phyloP scores from a whole-genome alignment of 2,329 filamentous ascomycete species.

The Microdochium paspali region DNA sequence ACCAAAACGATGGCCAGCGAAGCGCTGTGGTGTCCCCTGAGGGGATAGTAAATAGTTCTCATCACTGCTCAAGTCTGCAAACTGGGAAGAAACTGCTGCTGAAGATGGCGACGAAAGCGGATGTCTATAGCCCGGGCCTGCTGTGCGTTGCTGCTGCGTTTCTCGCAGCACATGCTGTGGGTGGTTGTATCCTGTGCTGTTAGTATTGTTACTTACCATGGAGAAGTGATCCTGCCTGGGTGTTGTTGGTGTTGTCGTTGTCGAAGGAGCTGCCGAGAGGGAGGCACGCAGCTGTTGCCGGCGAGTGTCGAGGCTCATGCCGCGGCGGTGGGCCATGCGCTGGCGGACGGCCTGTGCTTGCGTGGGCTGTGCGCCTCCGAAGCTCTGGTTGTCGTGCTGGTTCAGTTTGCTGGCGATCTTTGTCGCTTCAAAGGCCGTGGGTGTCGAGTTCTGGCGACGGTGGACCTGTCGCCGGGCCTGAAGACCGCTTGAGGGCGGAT shows the following conservation, averaged over 20 bases:
- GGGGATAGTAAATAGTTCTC: constrained; percentile 51
- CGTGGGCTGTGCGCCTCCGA: constrained; percentile 18
- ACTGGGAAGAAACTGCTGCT: constrained; percentile 16
- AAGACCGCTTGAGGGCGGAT: constrained; percentile 56
- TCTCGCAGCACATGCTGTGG: constrained; percentile 78
- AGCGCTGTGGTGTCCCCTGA: constrained; percentile 43
- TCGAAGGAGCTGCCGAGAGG: constrained; percentile 21
- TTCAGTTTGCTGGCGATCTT: constrained; percentile 58
- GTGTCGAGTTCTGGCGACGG: constrained; percentile 81
- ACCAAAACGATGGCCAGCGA: constrained; percentile 37
- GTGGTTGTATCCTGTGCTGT: constrained; percentile 44
- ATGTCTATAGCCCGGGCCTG: constrained; percentile 57
- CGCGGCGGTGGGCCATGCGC: constrained; percentile 59
- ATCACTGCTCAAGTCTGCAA: constrained; percentile 26
- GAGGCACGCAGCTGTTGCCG: constrained; percentile 40
- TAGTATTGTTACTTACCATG: constrained; percentile 45
- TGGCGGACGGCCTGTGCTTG: constrained; percentile 9
- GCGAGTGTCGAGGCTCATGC: constrained; percentile 73
- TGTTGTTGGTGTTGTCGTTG: constrained; percentile 18
- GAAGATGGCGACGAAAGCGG: constrained; percentile 6
- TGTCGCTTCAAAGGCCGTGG: constrained; percentile 65
- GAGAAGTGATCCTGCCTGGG: constrained; percentile 34
- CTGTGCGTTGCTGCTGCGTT: constrained; percentile 80
- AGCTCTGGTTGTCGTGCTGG: constrained; percentile 33
- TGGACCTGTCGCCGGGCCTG: constrained; percentile 68